These are phyloP conservation scores for Paramecium pentaurelia DNA, from an alignment of 73 alveolate species.

Conservation along the genomic window DNA sequence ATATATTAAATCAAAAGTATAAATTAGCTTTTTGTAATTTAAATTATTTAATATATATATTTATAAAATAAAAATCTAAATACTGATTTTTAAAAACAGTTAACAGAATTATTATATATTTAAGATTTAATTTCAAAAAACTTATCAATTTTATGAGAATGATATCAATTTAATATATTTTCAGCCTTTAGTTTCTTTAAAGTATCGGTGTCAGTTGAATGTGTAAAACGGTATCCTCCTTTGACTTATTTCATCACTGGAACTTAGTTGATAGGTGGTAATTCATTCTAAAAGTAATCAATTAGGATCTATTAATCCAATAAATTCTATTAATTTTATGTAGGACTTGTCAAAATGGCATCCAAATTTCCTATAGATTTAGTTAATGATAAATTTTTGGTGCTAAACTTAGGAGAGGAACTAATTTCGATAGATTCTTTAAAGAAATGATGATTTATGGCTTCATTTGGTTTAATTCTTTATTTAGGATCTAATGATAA, in stretches of 20 bases:
- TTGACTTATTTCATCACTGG: conserved; percentile 14
- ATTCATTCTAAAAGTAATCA: conserved; percentile 11
- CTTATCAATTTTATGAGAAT: neutral
- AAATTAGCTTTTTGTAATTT: neutral
- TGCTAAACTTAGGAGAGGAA: neutral
- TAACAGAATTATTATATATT: too few species aligned
- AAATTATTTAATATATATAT: too few species aligned
- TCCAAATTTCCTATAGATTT: neutral
- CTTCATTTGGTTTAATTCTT: neutral
- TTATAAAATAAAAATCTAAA: too few species aligned
- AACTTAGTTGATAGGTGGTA: neutral
- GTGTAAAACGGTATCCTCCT: neutral
- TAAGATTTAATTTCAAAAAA: neutral
- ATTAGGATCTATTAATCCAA: neutral
- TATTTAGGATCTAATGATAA: neutral
- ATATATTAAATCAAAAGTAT: too few species aligned
- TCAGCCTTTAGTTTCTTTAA: neutral
- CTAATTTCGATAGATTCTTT: neutral
- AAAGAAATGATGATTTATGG: neutral
- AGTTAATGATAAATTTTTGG: neutral
- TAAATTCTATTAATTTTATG: neutral
- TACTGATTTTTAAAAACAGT: neutral
- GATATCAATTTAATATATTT: neutral
- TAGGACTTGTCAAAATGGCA: neutral
- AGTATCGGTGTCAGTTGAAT: neutral